Conservation (phyloP, 805 yeast genomes). For the Pichia paraexigua region DNA sequence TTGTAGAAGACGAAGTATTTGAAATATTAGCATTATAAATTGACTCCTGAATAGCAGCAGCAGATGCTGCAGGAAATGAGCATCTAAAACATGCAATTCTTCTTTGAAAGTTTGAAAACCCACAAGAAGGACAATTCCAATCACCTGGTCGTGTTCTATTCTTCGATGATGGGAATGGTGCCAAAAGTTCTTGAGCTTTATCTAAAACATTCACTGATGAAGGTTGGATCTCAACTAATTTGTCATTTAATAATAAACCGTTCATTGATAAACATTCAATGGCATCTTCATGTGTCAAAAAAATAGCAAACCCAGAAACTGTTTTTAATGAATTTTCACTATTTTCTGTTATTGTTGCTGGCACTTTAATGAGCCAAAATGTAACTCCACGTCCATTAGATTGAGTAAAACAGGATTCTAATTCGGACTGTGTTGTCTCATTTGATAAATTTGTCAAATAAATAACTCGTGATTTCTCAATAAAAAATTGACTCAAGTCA, state of each 20-base stretch:
- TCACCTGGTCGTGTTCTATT: conserved; percentile 95
- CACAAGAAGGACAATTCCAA: conserved; percentile 97
- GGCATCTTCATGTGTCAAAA: conserved; percentile 81
- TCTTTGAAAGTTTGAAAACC: conserved; percentile 89
- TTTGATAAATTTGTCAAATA: conserved; percentile 72
- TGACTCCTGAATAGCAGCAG: conserved; percentile 62
- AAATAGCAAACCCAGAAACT: conserved; percentile 76
- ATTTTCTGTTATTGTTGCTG: conserved; percentile 2
- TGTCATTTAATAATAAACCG: conserved; percentile 66
- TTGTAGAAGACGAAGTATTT: conserved; percentile 12
- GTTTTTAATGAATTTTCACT: conserved; percentile 10
- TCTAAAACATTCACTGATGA: conserved; percentile 73
- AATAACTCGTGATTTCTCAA: conserved; percentile 71
- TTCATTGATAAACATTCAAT: conserved; percentile 68
- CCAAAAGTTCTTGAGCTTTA: conserved; percentile 69
- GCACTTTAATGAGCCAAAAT: conserved; percentile 61
- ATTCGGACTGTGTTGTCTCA: conserved; percentile 84
- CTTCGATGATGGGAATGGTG: conserved; percentile 76
- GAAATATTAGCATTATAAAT: conserved; percentile 26
- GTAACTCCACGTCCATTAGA: conserved; percentile 82
- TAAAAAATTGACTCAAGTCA: conserved; percentile 58
- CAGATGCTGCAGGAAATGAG: conserved; percentile 75
- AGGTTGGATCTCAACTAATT: conserved; percentile 78
- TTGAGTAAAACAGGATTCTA: conserved; percentile 87
- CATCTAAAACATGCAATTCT: conserved; percentile 92